Conservation (phyloP, 2,329 filamentous ascomycete species). For the Colletotrichum gloeosporioides region DNA sequence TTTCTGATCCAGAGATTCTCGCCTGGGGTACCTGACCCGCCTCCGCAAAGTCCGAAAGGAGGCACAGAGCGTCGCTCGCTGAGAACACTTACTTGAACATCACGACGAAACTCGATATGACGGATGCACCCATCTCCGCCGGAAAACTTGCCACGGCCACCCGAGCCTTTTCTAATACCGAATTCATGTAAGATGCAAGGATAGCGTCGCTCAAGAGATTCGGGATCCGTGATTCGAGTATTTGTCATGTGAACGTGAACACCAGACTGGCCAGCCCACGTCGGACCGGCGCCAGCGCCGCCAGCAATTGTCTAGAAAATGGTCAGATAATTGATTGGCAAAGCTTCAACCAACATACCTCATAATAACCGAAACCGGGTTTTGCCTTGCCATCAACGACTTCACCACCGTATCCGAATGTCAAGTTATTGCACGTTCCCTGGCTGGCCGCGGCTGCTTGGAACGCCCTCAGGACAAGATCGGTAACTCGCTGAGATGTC, state of each 20-base stretch:
- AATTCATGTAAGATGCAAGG: neutral
- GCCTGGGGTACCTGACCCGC: neutral
- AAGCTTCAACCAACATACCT: neutral
- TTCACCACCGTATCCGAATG: neutral
- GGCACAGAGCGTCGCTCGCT: neutral
- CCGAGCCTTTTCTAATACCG: neutral
- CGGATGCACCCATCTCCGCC: neutral
- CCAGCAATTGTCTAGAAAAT: neutral
- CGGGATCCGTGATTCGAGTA: neutral
- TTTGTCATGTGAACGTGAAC: neutral
- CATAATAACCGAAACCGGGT: neutral
- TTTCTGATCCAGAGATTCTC: neutral
- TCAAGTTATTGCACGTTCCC: neutral
- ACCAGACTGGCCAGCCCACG: neutral
- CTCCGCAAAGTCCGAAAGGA: neutral
- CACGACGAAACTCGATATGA: neutral
- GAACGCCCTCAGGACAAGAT: neutral
- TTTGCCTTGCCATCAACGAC: neutral
- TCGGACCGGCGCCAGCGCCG: neutral
- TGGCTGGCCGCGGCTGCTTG: neutral
- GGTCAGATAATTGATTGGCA: neutral
- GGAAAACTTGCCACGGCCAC: neutral
- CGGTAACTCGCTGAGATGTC: slow-evolving; percentile 30
- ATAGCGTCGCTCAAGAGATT: neutral
- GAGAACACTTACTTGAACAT: neutral